phyloP scores from a whole-genome alignment of 2,329 filamentous ascomycete species.

The Microsporum canis region DNA sequence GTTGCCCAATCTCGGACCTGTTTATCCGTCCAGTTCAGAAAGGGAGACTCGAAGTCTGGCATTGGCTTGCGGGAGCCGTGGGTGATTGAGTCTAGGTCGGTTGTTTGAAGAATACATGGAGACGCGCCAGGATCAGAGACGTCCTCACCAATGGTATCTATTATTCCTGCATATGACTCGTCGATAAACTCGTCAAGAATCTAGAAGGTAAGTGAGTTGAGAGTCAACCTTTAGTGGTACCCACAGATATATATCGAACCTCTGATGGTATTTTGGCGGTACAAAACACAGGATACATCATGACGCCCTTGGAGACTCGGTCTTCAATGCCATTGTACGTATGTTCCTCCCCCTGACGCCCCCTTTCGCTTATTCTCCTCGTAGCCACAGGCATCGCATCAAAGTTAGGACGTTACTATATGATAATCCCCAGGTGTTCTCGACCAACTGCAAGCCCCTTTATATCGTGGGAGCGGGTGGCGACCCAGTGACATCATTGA shows the following conservation, averaged over 20 bases:
- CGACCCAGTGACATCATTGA: too few relatives aligned
- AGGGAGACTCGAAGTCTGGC: conserved; percentile 6
- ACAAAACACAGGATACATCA: conserved; percentile 8
- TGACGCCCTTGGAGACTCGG: background rate
- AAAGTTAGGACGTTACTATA: background rate
- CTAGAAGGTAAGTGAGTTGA: conserved; percentile 4
- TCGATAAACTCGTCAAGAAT: conserved; percentile 11
- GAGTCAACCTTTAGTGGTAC: background rate
- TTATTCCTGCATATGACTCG: conserved; percentile 4
- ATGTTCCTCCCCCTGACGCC: background rate
- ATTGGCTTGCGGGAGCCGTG: conserved; percentile 11
- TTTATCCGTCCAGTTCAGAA: conserved; percentile 4
- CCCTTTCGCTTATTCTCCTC: background rate
- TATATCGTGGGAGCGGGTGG: too few relatives aligned
- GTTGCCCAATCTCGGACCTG: background rate
- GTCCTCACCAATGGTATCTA: background rate
- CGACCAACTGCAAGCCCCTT: background rate
- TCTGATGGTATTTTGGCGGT: conserved; percentile 9
- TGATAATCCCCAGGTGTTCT: background rate
- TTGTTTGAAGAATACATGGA: conserved; percentile 8
- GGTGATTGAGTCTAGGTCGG: conserved; percentile 7
- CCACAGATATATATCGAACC: background rate
- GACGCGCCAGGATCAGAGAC: background rate
- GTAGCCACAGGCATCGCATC: background rate
- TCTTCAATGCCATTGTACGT: background rate